phyloP scores from a whole-genome alignment of 768 basidiomycete species.

The Russula sp. region DNA sequence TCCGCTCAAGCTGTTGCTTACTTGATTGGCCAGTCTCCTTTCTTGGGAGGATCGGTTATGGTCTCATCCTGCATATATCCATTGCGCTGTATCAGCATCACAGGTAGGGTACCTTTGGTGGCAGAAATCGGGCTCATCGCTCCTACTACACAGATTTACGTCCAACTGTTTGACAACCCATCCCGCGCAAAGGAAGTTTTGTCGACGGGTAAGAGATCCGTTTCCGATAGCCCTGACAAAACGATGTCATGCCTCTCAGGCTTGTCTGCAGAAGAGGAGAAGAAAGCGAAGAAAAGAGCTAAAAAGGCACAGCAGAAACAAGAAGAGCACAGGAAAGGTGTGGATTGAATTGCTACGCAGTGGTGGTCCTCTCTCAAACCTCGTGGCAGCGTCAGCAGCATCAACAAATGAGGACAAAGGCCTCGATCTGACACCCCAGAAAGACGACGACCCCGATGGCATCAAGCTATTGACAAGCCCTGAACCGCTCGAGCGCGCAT shows the following conservation, averaged over 20 bases:
- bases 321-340: conserved; percentile 71
- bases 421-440: conserved; percentile 44
- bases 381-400: conserved; percentile 29
- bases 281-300: conserved; percentile 81
- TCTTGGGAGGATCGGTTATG: conserved; percentile 76
- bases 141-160: conserved; percentile 53
- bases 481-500: conserved; percentile 69
- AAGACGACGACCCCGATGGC: conserved; percentile 85
- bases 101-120: conserved; percentile 35
- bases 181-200: conserved; percentile 40
- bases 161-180: conserved; percentile 64
- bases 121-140: conserved; percentile 3
- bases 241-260: conserved; percentile 28
- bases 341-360: conserved; percentile 9
- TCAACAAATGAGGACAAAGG: conserved; percentile 60
- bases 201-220: conserved; percentile 23
- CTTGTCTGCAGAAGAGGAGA: conserved; percentile 52
- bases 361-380: conserved; percentile 12
- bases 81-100: conserved; percentile 63
- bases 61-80: conserved; percentile 69
- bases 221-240: background rate
- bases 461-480: conserved; percentile 52
- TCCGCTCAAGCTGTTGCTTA: background rate
- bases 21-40: conserved; percentile 48
- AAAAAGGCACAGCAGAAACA: conserved; percentile 70